phyloP scores from a whole-genome alignment of 73 alveolate species.

The Uronychia setigera region DNA sequence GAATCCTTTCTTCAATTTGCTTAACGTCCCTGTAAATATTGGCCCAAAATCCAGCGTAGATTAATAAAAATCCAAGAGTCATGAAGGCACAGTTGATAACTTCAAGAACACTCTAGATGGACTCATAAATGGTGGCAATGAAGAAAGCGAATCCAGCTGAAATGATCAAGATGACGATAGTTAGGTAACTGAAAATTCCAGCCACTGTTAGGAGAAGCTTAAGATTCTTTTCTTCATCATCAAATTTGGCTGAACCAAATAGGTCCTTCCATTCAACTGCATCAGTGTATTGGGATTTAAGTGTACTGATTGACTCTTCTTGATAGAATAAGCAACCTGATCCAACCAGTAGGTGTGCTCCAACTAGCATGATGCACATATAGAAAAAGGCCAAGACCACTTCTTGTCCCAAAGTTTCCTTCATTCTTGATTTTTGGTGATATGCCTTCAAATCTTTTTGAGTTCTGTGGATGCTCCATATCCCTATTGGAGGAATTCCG shows the following conservation, averaged over 20 bases:
- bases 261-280: neutral
- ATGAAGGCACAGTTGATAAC: slow-evolving; percentile 1
- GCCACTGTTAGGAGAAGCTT: neutral
- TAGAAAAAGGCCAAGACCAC: neutral
- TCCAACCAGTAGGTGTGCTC: neutral
- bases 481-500: neutral
- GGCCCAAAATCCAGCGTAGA: slow-evolving; percentile 3
- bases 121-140: slow-evolving; percentile 16
- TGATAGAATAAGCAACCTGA: neutral
- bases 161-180: neutral
- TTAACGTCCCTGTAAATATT: neutral
- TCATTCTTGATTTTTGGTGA: neutral
- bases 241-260: neutral
- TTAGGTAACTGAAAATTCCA: neutral
- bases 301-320: neutral
- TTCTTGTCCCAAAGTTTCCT: neutral
- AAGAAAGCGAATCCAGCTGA: neutral
- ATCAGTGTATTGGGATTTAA: neutral
- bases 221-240: neutral
- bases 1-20: neutral
- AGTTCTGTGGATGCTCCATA: neutral
- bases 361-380: neutral
- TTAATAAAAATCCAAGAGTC: neutral
- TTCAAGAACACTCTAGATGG: slow-evolving; percentile 1
- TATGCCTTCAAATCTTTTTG: neutral